Base-by-base conservation (phyloP, 1,284 basidiomycete species). In the Coriolopsis trogii region DNA sequence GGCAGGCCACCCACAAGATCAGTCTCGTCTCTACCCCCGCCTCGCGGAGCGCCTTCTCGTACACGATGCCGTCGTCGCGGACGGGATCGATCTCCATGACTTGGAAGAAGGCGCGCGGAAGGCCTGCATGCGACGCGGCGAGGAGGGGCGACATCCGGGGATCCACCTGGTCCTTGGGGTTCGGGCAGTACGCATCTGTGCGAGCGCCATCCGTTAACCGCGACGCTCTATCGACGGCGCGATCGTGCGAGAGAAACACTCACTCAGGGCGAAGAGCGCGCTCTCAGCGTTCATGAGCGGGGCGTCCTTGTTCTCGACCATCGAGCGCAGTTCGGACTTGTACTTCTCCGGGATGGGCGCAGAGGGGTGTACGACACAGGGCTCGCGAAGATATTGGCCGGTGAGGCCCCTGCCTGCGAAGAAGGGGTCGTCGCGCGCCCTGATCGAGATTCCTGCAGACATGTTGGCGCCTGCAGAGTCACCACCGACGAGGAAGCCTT, bases 41-140 rank as follows among this genome's bases (percentile, higher is more conserved):
- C 26, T 62, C 62, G 6, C 48, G 51, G 6, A 64, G 50, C 5
- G 60, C 34, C 46, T 56, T 56, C 31, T 59, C 60, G 45, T 66
- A 66, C 5, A 66, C 36, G 9, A 63, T 34, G 3, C 59, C 63
- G 15, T 66, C 60, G 42, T 67, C 64, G 20, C 64, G 56, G 10
- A 63, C 38, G 16, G 58, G 55, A 34, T 66, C 66, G 18, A 52
- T 36, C 5, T 58, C 62, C 40, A 46, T 39, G 15, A 62, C 52
- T 37, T 66, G 63, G 5, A 66, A 38, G 50, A 55, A 65, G 15
- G 60, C 49, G 1, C 61, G 57, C 2, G 66, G 57, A 9, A 67
- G 51, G 13, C 46, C 56, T 13, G 24, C 38, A 31, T 61, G 57
- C 0, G 54, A 55, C 10, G 51, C 26, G 13, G 53, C 49, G 18